phyloP scores from a whole-genome alignment of 805 yeast species.

The Pichia membranifaciens region DNA sequence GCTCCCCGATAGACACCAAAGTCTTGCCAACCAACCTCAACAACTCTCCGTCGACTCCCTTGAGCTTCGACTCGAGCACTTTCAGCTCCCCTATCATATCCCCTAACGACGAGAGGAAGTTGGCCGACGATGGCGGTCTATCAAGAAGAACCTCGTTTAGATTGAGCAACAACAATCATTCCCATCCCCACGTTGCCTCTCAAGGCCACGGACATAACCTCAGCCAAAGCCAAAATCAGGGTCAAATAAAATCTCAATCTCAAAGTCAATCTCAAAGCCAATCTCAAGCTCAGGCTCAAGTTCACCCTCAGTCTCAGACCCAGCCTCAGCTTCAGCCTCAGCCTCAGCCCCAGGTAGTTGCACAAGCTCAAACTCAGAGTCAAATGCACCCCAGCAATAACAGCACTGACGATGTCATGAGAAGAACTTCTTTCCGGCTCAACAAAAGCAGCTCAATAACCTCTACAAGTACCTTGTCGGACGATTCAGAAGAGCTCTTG shows the following conservation, averaged over 20 bases:
- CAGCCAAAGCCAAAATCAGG: no score
- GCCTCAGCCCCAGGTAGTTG: no score
- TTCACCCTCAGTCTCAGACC: no score
- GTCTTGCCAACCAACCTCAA: not conserved
- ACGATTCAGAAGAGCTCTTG: constrained; percentile 8
- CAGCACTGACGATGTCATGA: constrained; percentile 11
- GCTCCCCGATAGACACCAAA: constrained; percentile 6
- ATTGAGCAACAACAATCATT: not conserved
- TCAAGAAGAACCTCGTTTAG: constrained; percentile 19
- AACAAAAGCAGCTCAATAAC: constrained; percentile 3
- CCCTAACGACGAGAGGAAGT: constrained; percentile 14
- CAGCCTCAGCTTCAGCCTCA: no score
- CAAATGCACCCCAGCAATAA: no score
- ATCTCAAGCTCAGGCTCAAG: no score
- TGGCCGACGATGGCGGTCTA: constrained; percentile 8
- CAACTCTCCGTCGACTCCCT: constrained; percentile 21
- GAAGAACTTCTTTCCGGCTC: constrained; percentile 19
- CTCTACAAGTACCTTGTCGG: constrained; percentile 3
- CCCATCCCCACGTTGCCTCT: not conserved
- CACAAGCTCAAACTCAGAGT: no score
- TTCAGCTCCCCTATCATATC: constrained; percentile 16
- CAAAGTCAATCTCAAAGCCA: no score
- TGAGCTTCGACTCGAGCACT: constrained; percentile 15
- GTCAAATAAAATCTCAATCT: no score
- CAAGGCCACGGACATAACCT: no score